Conservation (phyloP, 2,329 filamentous ascomycete species). For the Lachnellula subtilissima region DNA sequence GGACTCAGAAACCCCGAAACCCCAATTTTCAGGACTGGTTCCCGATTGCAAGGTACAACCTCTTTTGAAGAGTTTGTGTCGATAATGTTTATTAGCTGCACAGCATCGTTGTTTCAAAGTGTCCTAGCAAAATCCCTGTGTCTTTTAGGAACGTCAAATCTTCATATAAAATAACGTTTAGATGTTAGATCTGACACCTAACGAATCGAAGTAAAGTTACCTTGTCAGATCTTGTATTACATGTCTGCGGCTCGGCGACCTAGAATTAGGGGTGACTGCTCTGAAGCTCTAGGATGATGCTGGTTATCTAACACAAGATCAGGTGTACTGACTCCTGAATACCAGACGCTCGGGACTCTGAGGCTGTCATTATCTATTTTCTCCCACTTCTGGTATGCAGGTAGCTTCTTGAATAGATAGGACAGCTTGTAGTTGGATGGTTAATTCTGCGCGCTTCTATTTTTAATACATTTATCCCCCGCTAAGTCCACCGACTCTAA, state of each 20-base stretch:
- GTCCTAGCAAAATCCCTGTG: not conserved
- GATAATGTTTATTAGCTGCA: not conserved
- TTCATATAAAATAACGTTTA: not conserved
- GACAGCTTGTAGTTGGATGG: not conserved
- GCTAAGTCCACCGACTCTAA: no score
- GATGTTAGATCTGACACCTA: not conserved
- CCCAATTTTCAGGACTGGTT: no score
- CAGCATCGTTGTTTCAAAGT: not conserved
- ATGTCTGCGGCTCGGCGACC: not conserved
- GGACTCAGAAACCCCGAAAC: no score
- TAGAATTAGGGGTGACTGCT: not conserved
- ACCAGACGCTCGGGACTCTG: conserved; percentile 4
- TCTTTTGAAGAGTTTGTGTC: not conserved
- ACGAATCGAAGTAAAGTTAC: not conserved
- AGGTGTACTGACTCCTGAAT: not conserved
- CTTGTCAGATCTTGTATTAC: conserved; percentile 3
- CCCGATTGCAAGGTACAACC: no score
- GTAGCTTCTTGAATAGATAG: not conserved
- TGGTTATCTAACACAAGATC: conserved; percentile 10
- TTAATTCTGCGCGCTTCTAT: not conserved
- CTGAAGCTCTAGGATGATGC: conserved; percentile 4
- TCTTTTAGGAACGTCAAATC: not conserved
- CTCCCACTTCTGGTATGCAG: not conserved
- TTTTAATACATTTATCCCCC: no score
- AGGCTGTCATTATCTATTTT: not conserved